Evolutionary conservation across 345 rosid genomes (phyloP), one percentile per base, ranked within the genome.

Genomic region (Isatis tinctoria): DNA sequence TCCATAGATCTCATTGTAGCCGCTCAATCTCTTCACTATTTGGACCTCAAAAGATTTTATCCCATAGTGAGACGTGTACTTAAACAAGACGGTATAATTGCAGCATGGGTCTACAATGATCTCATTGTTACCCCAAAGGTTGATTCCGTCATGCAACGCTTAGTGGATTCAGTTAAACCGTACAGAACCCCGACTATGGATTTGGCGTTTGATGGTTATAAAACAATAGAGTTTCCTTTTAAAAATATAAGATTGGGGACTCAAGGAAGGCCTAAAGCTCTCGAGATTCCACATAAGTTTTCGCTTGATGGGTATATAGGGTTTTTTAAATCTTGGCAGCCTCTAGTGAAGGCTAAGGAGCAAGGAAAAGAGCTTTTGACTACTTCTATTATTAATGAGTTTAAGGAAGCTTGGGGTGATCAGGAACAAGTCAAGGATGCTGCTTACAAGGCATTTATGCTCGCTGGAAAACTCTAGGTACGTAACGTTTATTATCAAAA

Each of bases 361-460:
- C 45, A 79, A 69, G 90, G 92, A 0, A 80, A 75, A 41, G 92
- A 90, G 36, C 74, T 88, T 80, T 49, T 90, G 61, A 26, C 87
- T 16, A 78, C 76, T 27, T 66, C 3, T 20, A 62, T 65, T 13
- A 76, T 85, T 4, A 64, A 60, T 53, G 88, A 80, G 36, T 57
- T 90, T 12, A 83, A 77, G 75, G 56, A 3, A 37, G 91, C 89
- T 26, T 85, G 88, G 87, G 96, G 90, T 20, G 84, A 87, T 4
- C 13, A 74, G 1, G 11, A 40, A 10, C 64, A 76, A 82, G 86
- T 85, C 8, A 74, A 85, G 53, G 16, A 80, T 12, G 65, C 83
- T 10, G 61, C 1, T 16, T 82, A 66, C 56, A 87, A 83, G 77
- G 86, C 84, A 6, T 80, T 67, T 65, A 78, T 88, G 91, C 85